phyloP scores from a whole-genome alignment of 2,329 filamentous ascomycete genomes.

The Zopfia rhizophila region DNA sequence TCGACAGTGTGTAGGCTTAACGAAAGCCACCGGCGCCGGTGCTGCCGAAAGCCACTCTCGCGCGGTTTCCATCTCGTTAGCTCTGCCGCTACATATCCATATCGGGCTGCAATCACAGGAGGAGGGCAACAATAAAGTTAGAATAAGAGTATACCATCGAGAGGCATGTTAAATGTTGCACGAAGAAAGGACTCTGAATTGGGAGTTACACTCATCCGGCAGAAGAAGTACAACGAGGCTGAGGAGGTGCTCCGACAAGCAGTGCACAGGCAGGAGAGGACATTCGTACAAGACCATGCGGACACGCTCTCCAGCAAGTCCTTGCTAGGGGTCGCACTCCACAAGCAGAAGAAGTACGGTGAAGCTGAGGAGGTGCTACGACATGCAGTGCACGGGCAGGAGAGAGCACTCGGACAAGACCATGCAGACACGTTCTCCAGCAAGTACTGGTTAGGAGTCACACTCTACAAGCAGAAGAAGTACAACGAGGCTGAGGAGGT shows the following conservation, averaged over 20 bases:
- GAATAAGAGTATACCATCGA: no score
- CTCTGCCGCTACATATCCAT: no score
- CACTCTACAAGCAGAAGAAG: conserved; percentile 9
- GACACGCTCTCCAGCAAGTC: conserved; percentile 11
- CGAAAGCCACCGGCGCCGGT: no score
- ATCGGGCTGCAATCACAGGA: no score
- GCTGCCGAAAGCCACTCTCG: no score
- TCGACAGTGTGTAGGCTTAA: no score
- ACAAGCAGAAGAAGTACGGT: conserved; percentile 13
- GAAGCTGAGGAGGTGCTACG: conserved; percentile 12
- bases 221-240: conserved; percentile 14
- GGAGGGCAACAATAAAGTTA: no score
- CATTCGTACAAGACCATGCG: conserved; percentile 8
- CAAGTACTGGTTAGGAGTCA: conserved; percentile 1
- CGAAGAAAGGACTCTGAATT: no score
- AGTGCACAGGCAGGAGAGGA: conserved; percentile 3
- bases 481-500: conserved; percentile 7
- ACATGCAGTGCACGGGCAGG: conserved; percentile 1
- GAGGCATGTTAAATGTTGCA: no score
- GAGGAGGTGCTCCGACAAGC: conserved; percentile 5
- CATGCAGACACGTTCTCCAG: conserved; percentile 5
- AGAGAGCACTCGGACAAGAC: conserved; percentile 7
- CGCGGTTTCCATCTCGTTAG: no score
- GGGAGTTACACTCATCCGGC: background rate
- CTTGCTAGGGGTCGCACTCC: conserved; percentile 1